Evolutionary conservation across 192 early-diverging fungal species (phyloP).

Genomic region (Rhizoclosmatium globosum): DNA sequence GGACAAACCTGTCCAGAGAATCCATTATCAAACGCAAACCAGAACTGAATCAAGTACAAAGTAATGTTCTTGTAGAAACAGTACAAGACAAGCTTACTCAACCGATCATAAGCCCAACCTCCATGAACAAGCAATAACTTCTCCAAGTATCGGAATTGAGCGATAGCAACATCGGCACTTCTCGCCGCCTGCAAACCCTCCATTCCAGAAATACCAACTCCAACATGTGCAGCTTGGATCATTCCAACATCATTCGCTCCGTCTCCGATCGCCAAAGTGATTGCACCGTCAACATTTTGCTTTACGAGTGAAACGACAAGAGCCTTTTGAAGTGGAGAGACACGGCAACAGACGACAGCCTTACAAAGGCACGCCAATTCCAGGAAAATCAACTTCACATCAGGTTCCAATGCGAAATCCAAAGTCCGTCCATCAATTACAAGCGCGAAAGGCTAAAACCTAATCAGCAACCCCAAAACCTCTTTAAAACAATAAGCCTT

Average conservation of each 20-base stretch:
- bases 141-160: slow-evolving; percentile 93
- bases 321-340: slow-evolving; percentile 98
- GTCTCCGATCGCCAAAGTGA: slow-evolving; percentile 97
- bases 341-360: slow-evolving; percentile 96
- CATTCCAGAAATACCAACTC: slow-evolving; percentile 94
- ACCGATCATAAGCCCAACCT: slow-evolving; percentile 94
- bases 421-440: slow-evolving; percentile 95
- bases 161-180: slow-evolving; percentile 96
- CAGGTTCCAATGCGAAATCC: slow-evolving; percentile 89
- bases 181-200: slow-evolving; percentile 98
- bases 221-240: slow-evolving; percentile 99
- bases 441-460: slow-evolving; percentile 76
- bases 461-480: background rate
- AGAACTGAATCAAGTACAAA: slow-evolving; percentile 97
- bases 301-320: slow-evolving; percentile 97
- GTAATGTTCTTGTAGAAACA: slow-evolving; percentile 99
- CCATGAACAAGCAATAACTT: slow-evolving; percentile 98
- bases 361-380: slow-evolving; percentile 93
- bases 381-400: slow-evolving; percentile 70
- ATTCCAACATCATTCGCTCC: slow-evolving; percentile 99
- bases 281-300: slow-evolving; percentile 77
- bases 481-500: background rate
- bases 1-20: slow-evolving; percentile 81
- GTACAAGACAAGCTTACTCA: slow-evolving; percentile 95
- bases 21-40: slow-evolving; percentile 93